phyloP scores from a whole-genome alignment of 805 yeast genomes.

The Sungouiella blattae region DNA sequence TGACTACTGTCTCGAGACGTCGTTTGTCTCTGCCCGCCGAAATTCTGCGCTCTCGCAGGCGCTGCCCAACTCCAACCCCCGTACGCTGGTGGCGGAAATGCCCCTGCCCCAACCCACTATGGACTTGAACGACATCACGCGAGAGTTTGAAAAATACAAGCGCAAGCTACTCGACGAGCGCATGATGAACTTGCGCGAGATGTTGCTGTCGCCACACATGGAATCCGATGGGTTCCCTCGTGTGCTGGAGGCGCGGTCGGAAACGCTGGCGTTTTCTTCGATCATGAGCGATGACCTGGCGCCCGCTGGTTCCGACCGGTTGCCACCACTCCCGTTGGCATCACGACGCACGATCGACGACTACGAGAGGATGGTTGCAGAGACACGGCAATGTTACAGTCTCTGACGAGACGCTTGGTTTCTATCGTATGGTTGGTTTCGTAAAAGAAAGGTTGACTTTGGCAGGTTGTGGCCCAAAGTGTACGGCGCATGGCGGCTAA shows the following conservation, averaged over 20 bases:
- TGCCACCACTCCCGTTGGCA: background rate
- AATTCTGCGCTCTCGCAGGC: too few relatives aligned
- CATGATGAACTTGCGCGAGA: slow-evolving; percentile 1
- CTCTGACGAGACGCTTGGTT: background rate
- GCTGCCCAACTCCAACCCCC: too few relatives aligned
- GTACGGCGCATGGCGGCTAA: too few relatives aligned
- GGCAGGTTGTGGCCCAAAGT: background rate
- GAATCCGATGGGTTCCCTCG: background rate
- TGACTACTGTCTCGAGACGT: too few relatives aligned
- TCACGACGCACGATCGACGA: background rate
- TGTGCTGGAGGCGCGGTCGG: too few relatives aligned
- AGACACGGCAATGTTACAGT: background rate
- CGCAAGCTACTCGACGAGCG: slow-evolving; percentile 2
- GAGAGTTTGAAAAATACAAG: slow-evolving; percentile 5
- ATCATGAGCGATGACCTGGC: too few relatives aligned
- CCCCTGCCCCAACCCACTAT: slow-evolving; percentile 1
- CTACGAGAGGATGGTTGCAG: background rate
- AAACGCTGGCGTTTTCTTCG: too few relatives aligned
- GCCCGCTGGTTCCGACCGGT: too few relatives aligned
- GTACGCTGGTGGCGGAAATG: too few relatives aligned
- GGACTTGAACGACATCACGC: slow-evolving; percentile 6
- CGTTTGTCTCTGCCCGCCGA: too few relatives aligned
- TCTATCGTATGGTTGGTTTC: background rate
- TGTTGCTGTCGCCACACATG: background rate
- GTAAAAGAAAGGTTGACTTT: slow-evolving; percentile 1